These are phyloP conservation scores for Ophiostoma angusticollis DNA, from an alignment of 2,329 filamentous ascomycete species.

Conservation along the genomic window DNA sequence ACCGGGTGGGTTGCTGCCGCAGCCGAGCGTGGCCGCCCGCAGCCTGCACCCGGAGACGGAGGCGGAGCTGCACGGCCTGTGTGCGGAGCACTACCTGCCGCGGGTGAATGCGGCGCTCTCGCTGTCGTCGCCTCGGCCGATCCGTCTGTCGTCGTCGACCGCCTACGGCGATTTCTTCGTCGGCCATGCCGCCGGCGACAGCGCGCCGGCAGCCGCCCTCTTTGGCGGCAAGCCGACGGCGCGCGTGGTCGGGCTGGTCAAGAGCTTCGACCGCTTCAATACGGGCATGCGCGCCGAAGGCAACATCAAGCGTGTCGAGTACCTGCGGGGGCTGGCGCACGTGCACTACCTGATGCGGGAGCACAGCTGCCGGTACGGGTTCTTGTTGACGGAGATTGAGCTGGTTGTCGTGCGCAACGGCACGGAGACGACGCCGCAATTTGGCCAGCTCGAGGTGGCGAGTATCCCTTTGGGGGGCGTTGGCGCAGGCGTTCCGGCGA, in stretches of 20 bases:
- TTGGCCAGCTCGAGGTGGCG: constrained; percentile 73
- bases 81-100: constrained; percentile 65
- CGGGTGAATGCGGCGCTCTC: constrained; percentile 78
- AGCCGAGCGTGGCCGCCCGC: constrained; percentile 32
- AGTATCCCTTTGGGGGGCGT: constrained; percentile 38
- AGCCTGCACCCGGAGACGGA: constrained; percentile 68
- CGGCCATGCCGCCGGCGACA: constrained; percentile 46
- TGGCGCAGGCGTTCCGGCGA: neutral
- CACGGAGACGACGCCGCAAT: constrained; percentile 57
- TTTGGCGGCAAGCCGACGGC: constrained; percentile 34
- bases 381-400: constrained; percentile 94
- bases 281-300: constrained; percentile 81
- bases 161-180: constrained; percentile 39
- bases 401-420: constrained; percentile 81
- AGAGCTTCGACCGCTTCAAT: constrained; percentile 89
- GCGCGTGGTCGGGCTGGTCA: constrained; percentile 57
- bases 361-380: constrained; percentile 84
- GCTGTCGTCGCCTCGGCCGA: constrained; percentile 57
- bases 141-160: constrained; percentile 26
- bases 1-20: constrained; percentile 46
- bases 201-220: constrained; percentile 39
- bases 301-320: constrained; percentile 75
- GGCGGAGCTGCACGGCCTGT: constrained; percentile 59
- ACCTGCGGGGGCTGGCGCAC: constrained; percentile 74
- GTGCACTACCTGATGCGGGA: constrained; percentile 88